Percentiles rank a stretch among this genome's conserved stretches.
Evolutionary conservation across 306 rosid genomes (phyloP).

Genomic region (Abrus precatorius): DNA sequence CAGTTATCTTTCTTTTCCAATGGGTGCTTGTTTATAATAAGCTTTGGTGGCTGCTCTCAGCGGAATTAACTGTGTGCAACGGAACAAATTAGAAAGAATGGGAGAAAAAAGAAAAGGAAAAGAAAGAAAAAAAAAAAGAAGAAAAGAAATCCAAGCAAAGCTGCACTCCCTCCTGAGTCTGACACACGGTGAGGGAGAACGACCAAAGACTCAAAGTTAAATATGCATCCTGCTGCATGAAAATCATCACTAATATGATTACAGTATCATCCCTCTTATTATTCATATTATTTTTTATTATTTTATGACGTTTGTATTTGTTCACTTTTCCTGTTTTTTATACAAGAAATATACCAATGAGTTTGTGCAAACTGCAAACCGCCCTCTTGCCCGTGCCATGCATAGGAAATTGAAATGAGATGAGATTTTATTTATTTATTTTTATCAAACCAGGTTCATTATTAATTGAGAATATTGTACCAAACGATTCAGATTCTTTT

Average conservation of each 20-base stretch:
- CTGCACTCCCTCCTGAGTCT: slow-evolving; percentile 57
- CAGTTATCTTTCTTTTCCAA: slow-evolving; percentile 47
- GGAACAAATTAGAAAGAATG: slow-evolving; percentile 61
- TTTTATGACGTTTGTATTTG: slow-evolving; percentile 62
- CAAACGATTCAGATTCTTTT: slow-evolving; percentile 20
- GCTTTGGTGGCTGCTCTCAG: slow-evolving; percentile 53
- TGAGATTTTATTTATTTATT: slow-evolving; percentile 8
- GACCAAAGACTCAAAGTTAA: slow-evolving; percentile 64
- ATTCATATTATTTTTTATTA: slow-evolving; percentile 71
- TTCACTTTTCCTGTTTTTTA: slow-evolving; percentile 35
- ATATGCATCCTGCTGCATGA: slow-evolving; percentile 64
- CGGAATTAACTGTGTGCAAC: slow-evolving; percentile 60
- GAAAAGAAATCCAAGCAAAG: slow-evolving; percentile 61
- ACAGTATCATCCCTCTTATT: slow-evolving; percentile 54
- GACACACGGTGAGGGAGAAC: slow-evolving; percentile 46
- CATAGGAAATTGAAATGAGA: background rate
- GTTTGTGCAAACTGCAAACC: slow-evolving; percentile 65
- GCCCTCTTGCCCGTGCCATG: slow-evolving; percentile 46
- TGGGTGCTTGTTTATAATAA: slow-evolving; percentile 24
- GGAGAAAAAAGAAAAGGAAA: slow-evolving; percentile 47
- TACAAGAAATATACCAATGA: slow-evolving; percentile 53
- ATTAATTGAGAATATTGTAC: slow-evolving; percentile 2
- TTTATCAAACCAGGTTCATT: background rate
- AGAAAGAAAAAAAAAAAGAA: slow-evolving; percentile 6
- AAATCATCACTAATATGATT: slow-evolving; percentile 75